Evolutionary conservation across 2,329 filamentous ascomycete genomes (phyloP), one percentile per base, ranked within the genome.

Genomic region (Phyllosticta paracitricarpa): DNA sequence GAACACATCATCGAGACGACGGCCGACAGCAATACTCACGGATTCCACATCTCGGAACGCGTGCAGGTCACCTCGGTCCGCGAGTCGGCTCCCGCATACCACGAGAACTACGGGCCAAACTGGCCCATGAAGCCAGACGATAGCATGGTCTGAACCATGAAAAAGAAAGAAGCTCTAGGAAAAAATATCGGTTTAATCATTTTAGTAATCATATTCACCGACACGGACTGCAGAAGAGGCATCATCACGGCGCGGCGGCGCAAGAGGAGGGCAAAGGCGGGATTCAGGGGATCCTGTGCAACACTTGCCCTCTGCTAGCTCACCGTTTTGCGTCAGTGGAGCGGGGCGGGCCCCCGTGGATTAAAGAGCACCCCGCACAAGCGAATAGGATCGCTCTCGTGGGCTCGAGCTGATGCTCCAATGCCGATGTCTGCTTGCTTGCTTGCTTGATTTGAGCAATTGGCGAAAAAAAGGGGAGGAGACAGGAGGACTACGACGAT

Each of bases 41-140:
- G 55, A 9, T 35, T 61, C n/a, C 54, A 57, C 10, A 57, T 61
- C 24, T 33, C 19, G 26, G 57, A 61, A 35, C 51, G 54, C 19
- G 59, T 61, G 19, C 59, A 61, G 19, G 54, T 61, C 24, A 61
- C 59, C 24, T 48, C 51, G 3, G 48, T 54, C 19, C 55, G 25
- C 54, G 59, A 61, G 53, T 54, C 53, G 17, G 58, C 40, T 17
- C 40, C 40, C 4, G 40, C 14, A 6, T n/a, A 48, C 40, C 17
- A n/a, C 7, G 40, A 48, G 14, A 48, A 2, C 12, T 48, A 48
- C 14, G 40, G 5, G 14, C 40, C 40, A n/a, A 17, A 48, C 6
- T 48, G 40, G 40, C 40, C 40, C 4, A 3, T 7, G 40, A 48
- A 48, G 40, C 40, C 40, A n/a, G 14, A 48, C n/a, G 40, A 48